Evolutionary conservation across 2,329 filamentous ascomycete genomes (phyloP).

Genomic region (Cephalotrichum gorgonifer): DNA sequence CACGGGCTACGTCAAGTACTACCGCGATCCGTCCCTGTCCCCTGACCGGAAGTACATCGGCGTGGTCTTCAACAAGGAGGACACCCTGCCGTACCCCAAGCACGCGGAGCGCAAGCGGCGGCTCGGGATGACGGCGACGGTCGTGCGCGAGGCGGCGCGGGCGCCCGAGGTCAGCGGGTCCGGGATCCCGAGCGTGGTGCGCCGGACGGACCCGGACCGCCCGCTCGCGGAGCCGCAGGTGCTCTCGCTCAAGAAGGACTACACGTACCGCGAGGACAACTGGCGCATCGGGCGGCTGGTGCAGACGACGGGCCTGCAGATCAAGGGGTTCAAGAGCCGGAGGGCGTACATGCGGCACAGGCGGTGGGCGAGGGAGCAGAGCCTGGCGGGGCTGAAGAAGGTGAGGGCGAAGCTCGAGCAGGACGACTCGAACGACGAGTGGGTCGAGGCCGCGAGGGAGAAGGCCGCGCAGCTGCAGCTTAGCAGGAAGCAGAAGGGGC

Average conservation of each 20-base stretch:
- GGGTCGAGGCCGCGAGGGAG: conserved; percentile 13
- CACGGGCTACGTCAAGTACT: conserved; percentile 92
- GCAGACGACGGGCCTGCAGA: conserved; percentile 37
- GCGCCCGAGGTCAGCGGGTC: conserved; percentile 34
- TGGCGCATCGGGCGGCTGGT: conserved; percentile 46
- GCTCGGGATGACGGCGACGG: conserved; percentile 58
- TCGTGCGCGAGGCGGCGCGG: conserved; percentile 25
- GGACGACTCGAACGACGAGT: conserved; percentile 13
- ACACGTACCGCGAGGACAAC: conserved; percentile 51
- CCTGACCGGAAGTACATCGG: conserved; percentile 91
- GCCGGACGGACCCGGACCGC: conserved; percentile 28
- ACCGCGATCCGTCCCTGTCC: conserved; percentile 74
- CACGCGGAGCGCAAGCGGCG: conserved; percentile 66
- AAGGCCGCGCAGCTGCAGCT: conserved; percentile 12
- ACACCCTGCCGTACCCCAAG: conserved; percentile 65
- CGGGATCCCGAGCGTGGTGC: conserved; percentile 37
- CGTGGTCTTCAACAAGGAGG: conserved; percentile 73
- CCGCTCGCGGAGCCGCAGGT: conserved; percentile 32
- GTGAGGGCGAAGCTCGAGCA: conserved; percentile 21
- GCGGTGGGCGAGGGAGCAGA: conserved; percentile 30
- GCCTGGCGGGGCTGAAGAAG: conserved; percentile 29
- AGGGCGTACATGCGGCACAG: conserved; percentile 36
- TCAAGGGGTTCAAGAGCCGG: conserved; percentile 38
- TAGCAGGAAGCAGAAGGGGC: conserved; percentile 21
- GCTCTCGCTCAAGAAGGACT: conserved; percentile 39